Base-by-base conservation (phyloP, 2,329 filamentous ascomycete genomes). In the Aquanectria penicillioides region DNA sequence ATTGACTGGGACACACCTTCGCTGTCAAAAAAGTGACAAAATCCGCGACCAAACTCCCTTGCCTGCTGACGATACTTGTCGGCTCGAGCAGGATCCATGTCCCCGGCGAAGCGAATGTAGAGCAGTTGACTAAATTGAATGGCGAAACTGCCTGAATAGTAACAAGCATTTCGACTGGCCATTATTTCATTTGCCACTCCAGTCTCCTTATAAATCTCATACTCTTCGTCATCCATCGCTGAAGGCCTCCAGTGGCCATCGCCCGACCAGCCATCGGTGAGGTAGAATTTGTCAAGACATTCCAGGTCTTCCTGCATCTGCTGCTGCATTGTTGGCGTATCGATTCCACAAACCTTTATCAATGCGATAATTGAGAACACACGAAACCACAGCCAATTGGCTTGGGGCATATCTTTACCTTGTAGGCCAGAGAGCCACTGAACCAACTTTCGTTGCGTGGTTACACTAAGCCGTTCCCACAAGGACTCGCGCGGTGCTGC, bases 81-180 rank as follows among this genome's bases (percentile, higher is more conserved):
- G 9, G 72, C 73, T 31, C 80, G 68, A 23, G 70, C 65, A 0
- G 72, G 73, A 59, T 82, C 80, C 3, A 78, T 74, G 2, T 64
- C 61, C 11, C 34, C 47, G 0, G 78, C 78, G 62, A 79, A 78
- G 4, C 74, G 75, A 2, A 75, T 67, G 56, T 80, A 83, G 0
- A 82, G 68, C 9, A 83, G 66, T 54, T 83, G 80, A 2, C 74
- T 76, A 43, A 82, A 83, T 46, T 83, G 81, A 20, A 83, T 80
- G 0, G 81, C 81, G 63, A 83, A 83, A 54, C 81, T 83, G 0
- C 81, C 80, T 1, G 80, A 82, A 50, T 83, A 83, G 66, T 83
- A 82, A 57, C 25, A 28, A 2, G 11, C 47, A 7, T 29, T 29
- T n/a, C 47, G 25, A n/a, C 12, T 17, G 9, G 3, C 15, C 23